phyloP scores from a whole-genome alignment of 306 rosid genomes.

The Gastrolobium villosum region DNA sequence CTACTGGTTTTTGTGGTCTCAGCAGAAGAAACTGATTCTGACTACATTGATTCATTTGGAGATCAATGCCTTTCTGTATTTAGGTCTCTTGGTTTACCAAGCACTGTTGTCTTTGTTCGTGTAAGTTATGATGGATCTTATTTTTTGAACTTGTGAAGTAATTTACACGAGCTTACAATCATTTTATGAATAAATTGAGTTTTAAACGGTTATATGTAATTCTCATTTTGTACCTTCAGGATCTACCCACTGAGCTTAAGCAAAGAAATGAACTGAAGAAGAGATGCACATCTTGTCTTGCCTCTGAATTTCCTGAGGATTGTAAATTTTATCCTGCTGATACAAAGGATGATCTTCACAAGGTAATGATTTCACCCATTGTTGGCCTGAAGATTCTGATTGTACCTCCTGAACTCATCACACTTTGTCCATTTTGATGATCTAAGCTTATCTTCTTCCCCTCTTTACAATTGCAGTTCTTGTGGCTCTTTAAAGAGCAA shows the following conservation, averaged over 20 bases:
- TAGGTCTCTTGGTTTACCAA: slow-evolving; percentile 92
- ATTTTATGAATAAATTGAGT: slow-evolving; percentile 25
- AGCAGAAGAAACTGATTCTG: slow-evolving; percentile 68
- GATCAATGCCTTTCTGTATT: slow-evolving; percentile 91
- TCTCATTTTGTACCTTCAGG: slow-evolving; percentile 58
- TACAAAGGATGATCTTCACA: slow-evolving; percentile 89
- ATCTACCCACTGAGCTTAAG: slow-evolving; percentile 78
- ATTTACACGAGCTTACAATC: neutral
- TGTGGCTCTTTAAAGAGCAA: slow-evolving; percentile 94
- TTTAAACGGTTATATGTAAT: slow-evolving; percentile 11
- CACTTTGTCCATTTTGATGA: slow-evolving; percentile 27
- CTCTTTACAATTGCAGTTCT: slow-evolving; percentile 69
- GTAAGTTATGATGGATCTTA: slow-evolving; percentile 63
- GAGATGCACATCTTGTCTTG: slow-evolving; percentile 71
- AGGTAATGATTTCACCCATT: slow-evolving; percentile 62
- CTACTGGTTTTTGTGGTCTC: slow-evolving; percentile 90
- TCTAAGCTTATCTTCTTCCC: slow-evolving; percentile 1
- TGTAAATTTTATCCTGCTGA: slow-evolving; percentile 91
- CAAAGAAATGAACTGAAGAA: slow-evolving; percentile 79
- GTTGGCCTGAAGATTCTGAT: slow-evolving; percentile 14
- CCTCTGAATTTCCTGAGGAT: slow-evolving; percentile 89
- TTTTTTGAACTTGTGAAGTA: slow-evolving; percentile 15
- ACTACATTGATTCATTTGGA: slow-evolving; percentile 88
- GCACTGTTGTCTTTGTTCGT: slow-evolving; percentile 85
- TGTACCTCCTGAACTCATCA: slow-evolving; percentile 14